These are phyloP conservation scores for Aspergillus pseudotamarii DNA, from an alignment of 2,329 filamentous ascomycete genomes.

Conservation along the genomic window DNA sequence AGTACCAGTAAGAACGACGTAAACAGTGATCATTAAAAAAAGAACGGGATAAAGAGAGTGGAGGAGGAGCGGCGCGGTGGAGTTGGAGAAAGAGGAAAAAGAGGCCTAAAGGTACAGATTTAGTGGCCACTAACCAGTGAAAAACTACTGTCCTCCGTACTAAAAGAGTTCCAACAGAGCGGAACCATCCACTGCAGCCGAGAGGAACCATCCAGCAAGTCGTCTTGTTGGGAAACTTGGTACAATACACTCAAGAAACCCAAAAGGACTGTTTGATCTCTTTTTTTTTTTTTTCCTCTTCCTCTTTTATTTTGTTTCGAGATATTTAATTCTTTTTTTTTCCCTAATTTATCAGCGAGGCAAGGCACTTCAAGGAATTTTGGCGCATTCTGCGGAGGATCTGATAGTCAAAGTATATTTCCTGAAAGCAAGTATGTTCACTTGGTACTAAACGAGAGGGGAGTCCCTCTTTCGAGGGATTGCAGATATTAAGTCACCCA, in stretches of 20 bases:
- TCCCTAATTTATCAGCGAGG: background rate
- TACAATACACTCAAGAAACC: background rate
- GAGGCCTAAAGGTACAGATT: conserved; percentile 3
- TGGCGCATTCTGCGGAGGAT: background rate
- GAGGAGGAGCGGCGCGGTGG: conserved; percentile 1
- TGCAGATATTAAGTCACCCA: background rate
- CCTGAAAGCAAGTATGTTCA: background rate
- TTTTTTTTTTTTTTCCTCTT: background rate
- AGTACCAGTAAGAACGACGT: background rate
- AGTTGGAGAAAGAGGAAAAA: background rate
- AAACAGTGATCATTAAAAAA: conserved; percentile 6
- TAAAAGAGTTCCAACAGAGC: conserved; percentile 20
- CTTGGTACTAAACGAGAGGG: background rate
- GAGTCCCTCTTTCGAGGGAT: background rate
- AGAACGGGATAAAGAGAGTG: conserved; percentile 3
- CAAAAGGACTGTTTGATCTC: background rate
- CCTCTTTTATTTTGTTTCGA: background rate
- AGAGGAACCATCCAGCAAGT: conserved; percentile 6
- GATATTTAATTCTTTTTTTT: background rate
- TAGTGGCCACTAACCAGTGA: conserved; percentile 8
- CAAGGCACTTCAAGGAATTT: background rate
- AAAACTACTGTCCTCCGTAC: conserved; percentile 13
- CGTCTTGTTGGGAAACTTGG: background rate
- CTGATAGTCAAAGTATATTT: background rate
- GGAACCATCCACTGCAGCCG: conserved; percentile 19